phyloP scores from a whole-genome alignment of 306 rosid species.

The Trifolium subterraneum region DNA sequence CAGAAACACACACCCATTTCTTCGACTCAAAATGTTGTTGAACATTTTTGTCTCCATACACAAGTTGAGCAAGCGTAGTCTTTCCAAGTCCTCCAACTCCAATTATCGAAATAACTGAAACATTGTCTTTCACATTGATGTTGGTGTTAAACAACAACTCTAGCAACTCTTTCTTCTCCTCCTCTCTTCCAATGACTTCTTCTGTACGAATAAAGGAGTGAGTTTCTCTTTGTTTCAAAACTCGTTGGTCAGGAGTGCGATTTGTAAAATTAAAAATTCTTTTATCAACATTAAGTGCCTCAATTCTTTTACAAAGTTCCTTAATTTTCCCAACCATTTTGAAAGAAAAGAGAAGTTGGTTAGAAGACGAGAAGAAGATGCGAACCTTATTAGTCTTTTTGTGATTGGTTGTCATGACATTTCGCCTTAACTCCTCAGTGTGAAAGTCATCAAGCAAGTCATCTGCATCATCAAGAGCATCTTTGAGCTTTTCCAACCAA shows the following conservation, averaged over 20 bases:
- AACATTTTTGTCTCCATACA: background rate
- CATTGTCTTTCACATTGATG: background rate
- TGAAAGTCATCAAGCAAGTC: background rate
- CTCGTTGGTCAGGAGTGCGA: too few species aligned
- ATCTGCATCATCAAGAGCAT: background rate
- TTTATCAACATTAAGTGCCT: too few species aligned
- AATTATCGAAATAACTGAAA: slow-evolving; percentile 25
- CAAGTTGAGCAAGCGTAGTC: slow-evolving; percentile 32
- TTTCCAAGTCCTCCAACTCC: slow-evolving; percentile 38
- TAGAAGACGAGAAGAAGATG: background rate
- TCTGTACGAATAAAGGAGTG: background rate
- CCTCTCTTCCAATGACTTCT: background rate
- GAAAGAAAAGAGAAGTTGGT: background rate
- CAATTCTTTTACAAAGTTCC: background rate
- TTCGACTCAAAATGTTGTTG: background rate
- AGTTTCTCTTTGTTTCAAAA: too few species aligned
- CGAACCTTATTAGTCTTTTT: background rate
- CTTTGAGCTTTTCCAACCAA: background rate
- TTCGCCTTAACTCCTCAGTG: background rate
- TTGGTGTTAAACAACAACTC: background rate
- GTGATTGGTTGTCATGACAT: too few species aligned
- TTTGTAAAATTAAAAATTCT: too few species aligned
- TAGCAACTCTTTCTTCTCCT: background rate
- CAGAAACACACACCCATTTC: too few species aligned
- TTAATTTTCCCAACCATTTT: background rate